Evolutionary conservation across 176 grass and related monocot genomes (phyloP), one percentile per base, ranked within the genome.

Genomic region (Pharus latifolius): DNA sequence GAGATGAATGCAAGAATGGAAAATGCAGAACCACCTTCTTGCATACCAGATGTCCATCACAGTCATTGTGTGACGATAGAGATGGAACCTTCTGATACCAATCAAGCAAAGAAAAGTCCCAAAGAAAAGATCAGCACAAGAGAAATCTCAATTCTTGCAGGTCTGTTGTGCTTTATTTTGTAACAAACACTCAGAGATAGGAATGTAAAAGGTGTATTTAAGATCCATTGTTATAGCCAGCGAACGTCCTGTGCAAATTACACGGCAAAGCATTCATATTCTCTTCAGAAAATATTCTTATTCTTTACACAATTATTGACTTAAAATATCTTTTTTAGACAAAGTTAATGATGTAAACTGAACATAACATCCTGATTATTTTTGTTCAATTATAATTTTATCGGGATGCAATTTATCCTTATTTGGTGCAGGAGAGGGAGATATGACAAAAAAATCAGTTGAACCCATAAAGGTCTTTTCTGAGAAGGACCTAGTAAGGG

Each of bases 401-500:
- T 30, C 30, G 37, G 30, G 35, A 65, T 80, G 49, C 50, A 54
- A 78, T 58, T 10, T 65, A 23, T 76, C 27, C 14, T 3, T 41
- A 22, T 77, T 49, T 57, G 56, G 64, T 85, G 3, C 65, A 97
- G 89, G 86, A 40, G 84, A 92, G 65, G 77, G 62, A 77, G 89
- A 83, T 77, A 46, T 55, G 53, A 66, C 74, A 63, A 76, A 60
- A 54, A 97, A 83, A 27, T 42, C 63, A 80, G 45, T 84, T 42
- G 89, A 82, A 18, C 80, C 83, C 63, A 80, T 92, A 76, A 92
- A 90, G n/a, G 73, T 97, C 34, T 92, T 81, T 61, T 92, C 93
- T 57, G 93, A 97, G 66, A 97, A 92, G 78, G 83, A 92, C 71
- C 76, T 97, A 63, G 50, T 76, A 58, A 83, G 70, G 73, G 89